These are phyloP conservation scores for Artemisia tridentata DNA, from an alignment of 129 eudicot genomes.

Conservation along the genomic window DNA sequence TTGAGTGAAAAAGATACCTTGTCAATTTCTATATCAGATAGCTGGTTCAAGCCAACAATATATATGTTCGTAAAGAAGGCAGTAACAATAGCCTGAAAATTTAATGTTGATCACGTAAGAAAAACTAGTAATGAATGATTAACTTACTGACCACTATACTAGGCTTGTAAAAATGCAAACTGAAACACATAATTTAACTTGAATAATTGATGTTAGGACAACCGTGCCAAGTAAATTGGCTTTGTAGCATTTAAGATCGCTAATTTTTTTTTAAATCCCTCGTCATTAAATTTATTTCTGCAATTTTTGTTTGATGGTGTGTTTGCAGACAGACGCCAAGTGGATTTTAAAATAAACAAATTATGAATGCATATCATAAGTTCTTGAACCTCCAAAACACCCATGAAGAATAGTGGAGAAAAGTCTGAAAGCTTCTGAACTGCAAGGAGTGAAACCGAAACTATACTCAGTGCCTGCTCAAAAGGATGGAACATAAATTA, in stretches of 20 bases:
- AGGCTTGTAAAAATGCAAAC: not conserved
- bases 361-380: conserved; percentile 12
- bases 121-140: not conserved
- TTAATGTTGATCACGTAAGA: not conserved
- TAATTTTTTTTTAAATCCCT: no score
- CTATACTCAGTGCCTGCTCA: conserved; percentile 94
- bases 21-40: conserved; percentile 93
- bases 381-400: conserved; percentile 75
- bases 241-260: no score
- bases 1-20: conserved; percentile 49
- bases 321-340: no score
- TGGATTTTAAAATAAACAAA: not conserved
- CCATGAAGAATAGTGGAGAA: conserved; percentile 72
- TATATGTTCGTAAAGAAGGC: conserved; percentile 95
- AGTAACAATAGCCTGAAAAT: conserved; percentile 95
- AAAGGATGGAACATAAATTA: conserved; percentile 22
- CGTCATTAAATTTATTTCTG: no score
- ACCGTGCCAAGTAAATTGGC: no score
- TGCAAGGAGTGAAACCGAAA: conserved; percentile 99
- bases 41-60: conserved; percentile 92
- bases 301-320: no score
- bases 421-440: conserved; percentile 85
- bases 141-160: no score
- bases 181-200: no score
- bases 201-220: no score